Evolutionary conservation across 768 basidiomycete species (phyloP).

Genomic region (Zangia roseola): DNA sequence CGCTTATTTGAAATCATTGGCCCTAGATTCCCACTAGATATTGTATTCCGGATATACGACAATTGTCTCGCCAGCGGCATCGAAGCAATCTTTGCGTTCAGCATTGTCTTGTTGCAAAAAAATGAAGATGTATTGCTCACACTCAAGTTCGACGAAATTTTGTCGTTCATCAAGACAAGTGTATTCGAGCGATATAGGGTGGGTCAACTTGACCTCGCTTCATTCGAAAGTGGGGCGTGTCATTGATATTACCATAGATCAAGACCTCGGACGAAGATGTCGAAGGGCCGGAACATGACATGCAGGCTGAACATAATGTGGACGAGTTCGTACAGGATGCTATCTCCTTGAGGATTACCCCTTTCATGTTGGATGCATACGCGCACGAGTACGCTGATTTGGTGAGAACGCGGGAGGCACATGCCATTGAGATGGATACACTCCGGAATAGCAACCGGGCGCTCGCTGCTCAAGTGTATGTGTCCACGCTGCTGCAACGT

Average conservation of each 20-base stretch:
- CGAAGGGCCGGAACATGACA: constrained; percentile 18
- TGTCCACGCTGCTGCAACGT: constrained; percentile 7
- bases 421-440: constrained; percentile 79
- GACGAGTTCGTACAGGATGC: constrained; percentile 89
- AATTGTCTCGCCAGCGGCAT: constrained; percentile 96
- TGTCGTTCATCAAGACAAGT: constrained; percentile 76
- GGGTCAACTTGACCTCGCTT: neutral
- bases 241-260: constrained; percentile 19
- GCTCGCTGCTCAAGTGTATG: constrained; percentile 79
- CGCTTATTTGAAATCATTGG: neutral
- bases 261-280: constrained; percentile 28
- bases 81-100: constrained; percentile 96
- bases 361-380: constrained; percentile 93
- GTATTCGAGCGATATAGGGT: constrained; percentile 85
- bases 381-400: constrained; percentile 86
- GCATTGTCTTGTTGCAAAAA: constrained; percentile 79
- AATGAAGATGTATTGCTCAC: constrained; percentile 78
- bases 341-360: constrained; percentile 81
- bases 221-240: neutral
- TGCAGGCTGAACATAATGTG: constrained; percentile 51
- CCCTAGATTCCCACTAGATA: constrained; percentile 83
- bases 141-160: constrained; percentile 89
- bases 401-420: constrained; percentile 73
- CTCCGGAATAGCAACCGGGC: constrained; percentile 77
- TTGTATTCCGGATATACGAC: constrained; percentile 96